phyloP scores from a whole-genome alignment of 2,329 filamentous ascomycete species.

The Colletotrichum eleusines region DNA sequence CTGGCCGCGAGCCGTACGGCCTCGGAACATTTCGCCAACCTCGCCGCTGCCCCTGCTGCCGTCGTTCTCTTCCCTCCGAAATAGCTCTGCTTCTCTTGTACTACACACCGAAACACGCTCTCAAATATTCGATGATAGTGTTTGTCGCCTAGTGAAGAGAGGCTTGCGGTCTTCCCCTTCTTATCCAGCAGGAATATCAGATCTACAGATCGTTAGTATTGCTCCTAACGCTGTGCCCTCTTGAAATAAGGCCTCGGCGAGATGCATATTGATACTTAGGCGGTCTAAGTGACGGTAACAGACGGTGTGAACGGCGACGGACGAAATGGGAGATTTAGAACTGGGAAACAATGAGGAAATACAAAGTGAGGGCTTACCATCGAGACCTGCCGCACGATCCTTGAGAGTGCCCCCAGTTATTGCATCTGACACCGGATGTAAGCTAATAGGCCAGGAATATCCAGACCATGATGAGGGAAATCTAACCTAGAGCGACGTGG shows the following conservation, averaged over 20 bases:
- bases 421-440: constrained; percentile 46
- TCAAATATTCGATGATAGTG: constrained; percentile 87
- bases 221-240: background rate
- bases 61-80: constrained; percentile 66
- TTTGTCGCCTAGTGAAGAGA: constrained; percentile 70
- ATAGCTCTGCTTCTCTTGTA: constrained; percentile 75
- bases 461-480: too few relatives aligned
- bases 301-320: too few relatives aligned
- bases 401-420: constrained; percentile 49
- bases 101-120: constrained; percentile 77
- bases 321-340: background rate
- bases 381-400: constrained; percentile 56
- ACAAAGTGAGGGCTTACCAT: constrained; percentile 50
- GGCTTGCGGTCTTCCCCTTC: constrained; percentile 50
- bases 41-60: constrained; percentile 62
- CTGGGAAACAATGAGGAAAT: background rate
- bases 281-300: background rate
- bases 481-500: constrained; percentile 39
- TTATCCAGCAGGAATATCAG: constrained; percentile 54
- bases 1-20: constrained; percentile 80
- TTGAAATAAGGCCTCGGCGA: background rate
- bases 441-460: background rate
- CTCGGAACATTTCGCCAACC: constrained; percentile 77
- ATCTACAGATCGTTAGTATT: constrained; percentile 46
- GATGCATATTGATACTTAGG: too few relatives aligned